Base-by-base conservation (phyloP, 1,284 basidiomycete species). In the Paramarasmius palmivorus region DNA sequence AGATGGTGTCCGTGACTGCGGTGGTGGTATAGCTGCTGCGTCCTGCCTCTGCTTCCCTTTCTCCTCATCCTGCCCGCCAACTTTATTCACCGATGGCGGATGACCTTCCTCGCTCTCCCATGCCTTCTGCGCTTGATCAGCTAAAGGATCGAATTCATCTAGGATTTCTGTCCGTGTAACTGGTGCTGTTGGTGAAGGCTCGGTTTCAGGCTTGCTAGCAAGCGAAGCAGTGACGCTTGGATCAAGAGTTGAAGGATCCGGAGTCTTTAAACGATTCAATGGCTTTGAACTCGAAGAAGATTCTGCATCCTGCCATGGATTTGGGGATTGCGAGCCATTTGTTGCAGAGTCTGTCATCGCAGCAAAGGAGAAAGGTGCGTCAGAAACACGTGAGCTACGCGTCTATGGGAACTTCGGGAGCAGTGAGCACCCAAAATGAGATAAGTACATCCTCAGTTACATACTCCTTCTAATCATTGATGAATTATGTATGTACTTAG, bases 91-190 rank as follows among this genome's bases (percentile, higher is more conserved):
- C 7, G 73, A 73, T 42, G 81, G 82, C 14, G 82, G 82, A 65
- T 87, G 83, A 0, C 75, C 73, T 59, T 84, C 78, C 17, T 82
- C 68, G 25, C 64, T 71, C 57, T 75, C 77, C 86, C 86, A 88
- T 45, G 84, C 86, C 19, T 80, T 75, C 40, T 74, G 75, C 4
- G 85, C 82, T 39, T 72, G 64, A 60, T 73, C 78, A 1, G 71
- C 81, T 26, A 88, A 70, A 17, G 87, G 86, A 69, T 90, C 86
- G 62, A 90, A 88, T 62, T 87, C 79, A 29, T 69, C 70, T 46
- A 88, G 66, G 4, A 85, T 69, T 26, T 82, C 23, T 29, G 23
- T 15, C 29, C n/a, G 23, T n/a, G 42, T 6, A 17, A 3, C 29
- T 22, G n/a, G 23, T 25, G 10, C 20, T 26, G 23, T 5, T 15